Evolutionary conservation across 768 basidiomycete genomes (phyloP).

Genomic region (Glaciozyma antarctica): DNA sequence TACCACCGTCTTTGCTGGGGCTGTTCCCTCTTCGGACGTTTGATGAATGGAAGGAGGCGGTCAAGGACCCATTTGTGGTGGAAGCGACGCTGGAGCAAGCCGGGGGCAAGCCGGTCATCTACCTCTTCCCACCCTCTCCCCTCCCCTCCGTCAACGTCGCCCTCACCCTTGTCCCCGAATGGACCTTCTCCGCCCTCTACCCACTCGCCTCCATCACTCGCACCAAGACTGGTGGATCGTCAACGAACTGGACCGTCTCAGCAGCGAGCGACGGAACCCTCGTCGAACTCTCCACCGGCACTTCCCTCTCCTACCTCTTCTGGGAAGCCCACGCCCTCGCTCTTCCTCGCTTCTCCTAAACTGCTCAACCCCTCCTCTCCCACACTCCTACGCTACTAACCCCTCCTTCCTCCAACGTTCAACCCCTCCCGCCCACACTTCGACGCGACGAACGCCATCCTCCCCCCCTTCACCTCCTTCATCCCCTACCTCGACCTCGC

Average conservation of each 20-base stretch:
- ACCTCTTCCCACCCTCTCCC: not conserved
- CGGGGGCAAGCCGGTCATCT: not conserved
- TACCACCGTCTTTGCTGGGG: no score
- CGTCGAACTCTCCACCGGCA: slow-evolving; percentile 36
- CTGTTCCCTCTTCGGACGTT: not conserved
- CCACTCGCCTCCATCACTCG: not conserved
- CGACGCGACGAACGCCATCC: slow-evolving; percentile 34
- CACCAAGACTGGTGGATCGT: slow-evolving; percentile 1
- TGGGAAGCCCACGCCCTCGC: slow-evolving; percentile 39
- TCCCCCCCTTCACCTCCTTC: slow-evolving; percentile 37
- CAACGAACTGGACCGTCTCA: slow-evolving; percentile 39
- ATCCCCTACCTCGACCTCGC: slow-evolving; percentile 42
- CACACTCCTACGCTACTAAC: no score
- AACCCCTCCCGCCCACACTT: slow-evolving; percentile 11
- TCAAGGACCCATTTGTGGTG: not conserved
- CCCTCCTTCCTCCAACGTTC: not conserved
- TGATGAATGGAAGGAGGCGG: not conserved
- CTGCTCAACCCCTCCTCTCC: slow-evolving; percentile 1
- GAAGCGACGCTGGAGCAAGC: not conserved
- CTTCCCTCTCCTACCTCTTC: slow-evolving; percentile 41
- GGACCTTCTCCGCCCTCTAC: slow-evolving; percentile 13
- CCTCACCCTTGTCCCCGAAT: slow-evolving; percentile 11
- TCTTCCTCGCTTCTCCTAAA: not conserved
- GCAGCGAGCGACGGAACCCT: slow-evolving; percentile 38
- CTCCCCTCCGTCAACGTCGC: not conserved